Base-by-base conservation (phyloP, 2,329 filamentous ascomycete species). In the Exophiala sp. region DNA sequence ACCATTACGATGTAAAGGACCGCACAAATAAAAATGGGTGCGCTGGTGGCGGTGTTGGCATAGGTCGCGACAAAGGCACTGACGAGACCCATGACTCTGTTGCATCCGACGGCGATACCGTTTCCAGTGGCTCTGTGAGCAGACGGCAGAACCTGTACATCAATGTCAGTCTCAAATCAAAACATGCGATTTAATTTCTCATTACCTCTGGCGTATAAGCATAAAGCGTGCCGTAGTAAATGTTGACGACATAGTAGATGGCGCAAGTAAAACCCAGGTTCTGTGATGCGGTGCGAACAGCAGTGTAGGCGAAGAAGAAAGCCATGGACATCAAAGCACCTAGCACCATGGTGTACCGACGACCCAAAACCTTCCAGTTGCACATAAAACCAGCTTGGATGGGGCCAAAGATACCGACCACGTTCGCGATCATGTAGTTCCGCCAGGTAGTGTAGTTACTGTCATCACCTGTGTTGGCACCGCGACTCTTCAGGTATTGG, bases 221-320 rank as follows among this genome's bases (percentile, higher is more conserved):
- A 65, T 91, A 91, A 0, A 91, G 71, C 0, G 91, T 87, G 0
- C 87, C 87, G 62, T 89, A 91, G 2, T 73, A 81, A 1, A 77
- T 69, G 0, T 88, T 86, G 0, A 86, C 89, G 0, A 86, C 89
- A 0, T 83, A 87, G 50, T 77, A 81, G 63, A 88, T 86, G 29
- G 82, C 74, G 65, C 86, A 89, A 5, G 80, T 85, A 62, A 90
- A 87, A 1, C 78, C 86, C 0, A 88, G 68, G 61, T 89, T 85
- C 64, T 88, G 76, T 2, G 75, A 71, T 5, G 80, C 73, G 1
- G 78, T 87, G 24, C 78, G 74, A 12, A 90, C 84, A 40, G 82
- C 77, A 0, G 87, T 90, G 68, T 89, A 90, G 3, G 81, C 84
- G 64, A 90, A 89, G 73, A 90, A 88, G 69, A 91, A 87, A 2